phyloP scores from a whole-genome alignment of 1,139 yeast species.

The Zhuliangozyma blackwelliae region DNA sequence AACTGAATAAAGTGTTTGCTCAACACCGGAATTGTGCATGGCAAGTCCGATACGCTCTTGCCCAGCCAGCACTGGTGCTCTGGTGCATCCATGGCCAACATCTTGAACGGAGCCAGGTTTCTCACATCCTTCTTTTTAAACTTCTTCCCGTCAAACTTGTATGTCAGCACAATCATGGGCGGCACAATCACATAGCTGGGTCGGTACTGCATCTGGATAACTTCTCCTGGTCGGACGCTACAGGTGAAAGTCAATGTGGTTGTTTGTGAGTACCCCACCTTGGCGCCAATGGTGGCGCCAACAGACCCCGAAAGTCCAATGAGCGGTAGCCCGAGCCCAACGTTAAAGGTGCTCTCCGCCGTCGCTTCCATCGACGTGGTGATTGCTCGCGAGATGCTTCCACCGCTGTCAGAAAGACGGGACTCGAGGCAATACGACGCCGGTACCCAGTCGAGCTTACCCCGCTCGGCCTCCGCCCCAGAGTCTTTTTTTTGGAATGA shows the following conservation, averaged over 20 bases:
- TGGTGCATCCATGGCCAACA: conserved; percentile 10
- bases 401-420: conserved; percentile 8
- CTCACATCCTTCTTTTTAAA: conserved; percentile 3
- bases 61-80: conserved; percentile 12
- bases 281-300: conserved; percentile 7
- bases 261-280: conserved; percentile 7
- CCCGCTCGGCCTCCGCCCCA: neutral
- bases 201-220: conserved; percentile 10
- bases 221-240: conserved; percentile 5
- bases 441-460: conserved; percentile 10
- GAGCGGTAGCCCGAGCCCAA: conserved; percentile 7
- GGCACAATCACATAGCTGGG: conserved; percentile 9
- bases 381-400: conserved; percentile 6
- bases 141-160: conserved; percentile 6
- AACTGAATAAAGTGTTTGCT: conserved; percentile 2
- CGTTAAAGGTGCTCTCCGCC: conserved; percentile 7
- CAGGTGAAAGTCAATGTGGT: conserved; percentile 8
- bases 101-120: conserved; percentile 7
- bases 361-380: conserved; percentile 6
- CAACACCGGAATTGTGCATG: conserved; percentile 4
- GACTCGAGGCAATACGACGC: conserved; percentile 11
- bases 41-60: conserved; percentile 6
- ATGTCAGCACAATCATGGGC: conserved; percentile 4
- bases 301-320: conserved; percentile 6
- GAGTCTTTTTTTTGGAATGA: conserved; percentile 4